phyloP scores from a whole-genome alignment of 2,329 filamentous ascomycete species.

The Sclerotinia glacialis region DNA sequence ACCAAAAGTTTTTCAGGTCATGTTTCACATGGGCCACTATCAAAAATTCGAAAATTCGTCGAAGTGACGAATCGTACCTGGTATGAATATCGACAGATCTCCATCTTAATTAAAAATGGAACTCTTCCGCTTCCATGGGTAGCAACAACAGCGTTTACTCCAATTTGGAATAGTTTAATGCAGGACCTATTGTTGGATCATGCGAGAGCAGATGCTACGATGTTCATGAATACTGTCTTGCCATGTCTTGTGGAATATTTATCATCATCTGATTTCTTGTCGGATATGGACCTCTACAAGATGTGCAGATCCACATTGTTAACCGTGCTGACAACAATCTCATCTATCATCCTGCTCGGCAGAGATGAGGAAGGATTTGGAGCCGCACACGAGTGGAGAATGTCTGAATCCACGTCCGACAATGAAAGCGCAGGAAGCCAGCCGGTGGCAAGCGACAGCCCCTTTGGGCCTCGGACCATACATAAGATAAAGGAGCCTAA shows the following conservation, averaged over 20 bases:
- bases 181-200: slow-evolving; percentile 40
- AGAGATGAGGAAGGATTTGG: not conserved
- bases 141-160: slow-evolving; percentile 44
- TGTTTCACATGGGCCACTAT: slow-evolving; percentile 38
- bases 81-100: slow-evolving; percentile 43
- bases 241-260: slow-evolving; percentile 32
- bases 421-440: not conserved
- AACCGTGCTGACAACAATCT: slow-evolving; percentile 45
- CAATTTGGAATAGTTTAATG: slow-evolving; percentile 44
- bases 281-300: slow-evolving; percentile 16
- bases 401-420: not conserved
- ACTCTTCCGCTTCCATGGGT: slow-evolving; percentile 47
- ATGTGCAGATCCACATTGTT: slow-evolving; percentile 42
- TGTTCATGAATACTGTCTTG: slow-evolving; percentile 42
- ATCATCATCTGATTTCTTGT: not conserved
- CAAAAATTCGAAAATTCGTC: slow-evolving; percentile 41
- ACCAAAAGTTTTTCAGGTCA: slow-evolving; percentile 34
- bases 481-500: not conserved
- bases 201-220: slow-evolving; percentile 40
- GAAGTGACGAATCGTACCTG: slow-evolving; percentile 37
- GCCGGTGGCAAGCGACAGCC: not conserved
- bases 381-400: not conserved
- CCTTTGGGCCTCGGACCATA: not conserved
- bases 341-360: slow-evolving; percentile 40
- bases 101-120: slow-evolving; percentile 40